A percentile compares a stretch with the other conserved stretches of the same genome.
These are phyloP conservation scores for Cercospora sp. DNA, from an alignment of 2,329 filamentous ascomycete species.

Conservation along the genomic window DNA sequence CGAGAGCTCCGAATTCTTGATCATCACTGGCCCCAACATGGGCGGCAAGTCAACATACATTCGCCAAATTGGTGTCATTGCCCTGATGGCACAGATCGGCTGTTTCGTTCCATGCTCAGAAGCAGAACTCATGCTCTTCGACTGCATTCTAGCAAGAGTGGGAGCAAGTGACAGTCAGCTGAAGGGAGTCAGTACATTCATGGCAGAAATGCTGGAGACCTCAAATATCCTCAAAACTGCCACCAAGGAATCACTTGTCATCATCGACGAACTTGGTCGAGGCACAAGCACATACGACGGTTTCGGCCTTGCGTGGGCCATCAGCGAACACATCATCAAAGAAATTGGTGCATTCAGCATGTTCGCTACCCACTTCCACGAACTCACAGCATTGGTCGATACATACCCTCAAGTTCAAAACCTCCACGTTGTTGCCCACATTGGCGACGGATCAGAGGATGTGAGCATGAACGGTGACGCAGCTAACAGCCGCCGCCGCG, in stretches of 20 bases:
- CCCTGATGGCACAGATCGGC: constrained; percentile 93
- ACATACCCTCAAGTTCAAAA: constrained; percentile 87
- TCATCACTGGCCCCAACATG: constrained; percentile 99
- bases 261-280: constrained; percentile 95
- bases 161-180: constrained; percentile 95
- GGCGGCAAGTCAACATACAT: constrained; percentile 99
- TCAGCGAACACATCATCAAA: constrained; percentile 93
- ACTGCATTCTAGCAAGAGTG: constrained; percentile 93
- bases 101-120: constrained; percentile 92
- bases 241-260: constrained; percentile 92
- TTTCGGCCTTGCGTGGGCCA: constrained; percentile 98
- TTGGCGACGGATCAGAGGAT: constrained; percentile 58
- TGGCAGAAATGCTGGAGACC: constrained; percentile 99
- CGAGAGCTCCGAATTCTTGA: constrained; percentile 81
- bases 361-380: constrained; percentile 98
- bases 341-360: constrained; percentile 93
- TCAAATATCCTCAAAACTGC: constrained; percentile 98
- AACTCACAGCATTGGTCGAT: constrained; percentile 86
- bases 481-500: constrained; percentile 59
- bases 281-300: constrained; percentile 98
- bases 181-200: constrained; percentile 97
- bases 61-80: constrained; percentile 93
- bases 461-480: constrained; percentile 38
- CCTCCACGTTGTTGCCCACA: constrained; percentile 93
- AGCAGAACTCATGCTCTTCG: constrained; percentile 92